phyloP scores from a whole-genome alignment of 2,329 filamentous ascomycete genomes.

The Neofusicoccum sp. region DNA sequence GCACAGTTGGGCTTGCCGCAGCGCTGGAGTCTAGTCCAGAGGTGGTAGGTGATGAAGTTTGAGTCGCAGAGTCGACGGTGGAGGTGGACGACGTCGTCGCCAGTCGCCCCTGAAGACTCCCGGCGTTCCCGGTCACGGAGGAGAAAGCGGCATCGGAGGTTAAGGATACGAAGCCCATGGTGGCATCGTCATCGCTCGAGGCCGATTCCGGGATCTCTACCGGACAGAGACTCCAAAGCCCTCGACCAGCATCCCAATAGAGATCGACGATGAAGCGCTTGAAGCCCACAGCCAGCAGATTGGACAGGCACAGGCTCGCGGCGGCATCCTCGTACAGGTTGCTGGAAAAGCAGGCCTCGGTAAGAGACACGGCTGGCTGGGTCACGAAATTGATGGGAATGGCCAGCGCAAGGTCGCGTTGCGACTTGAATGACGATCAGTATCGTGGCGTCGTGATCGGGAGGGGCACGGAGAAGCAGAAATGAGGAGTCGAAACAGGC shows the following conservation, averaged over 20 bases:
- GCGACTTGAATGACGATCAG: constrained; percentile 48
- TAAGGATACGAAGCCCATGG: constrained; percentile 25
- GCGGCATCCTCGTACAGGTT: constrained; percentile 56
- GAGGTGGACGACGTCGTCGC: neutral
- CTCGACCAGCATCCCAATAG: constrained; percentile 62
- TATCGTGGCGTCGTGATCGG: neutral
- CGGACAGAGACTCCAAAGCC: constrained; percentile 64
- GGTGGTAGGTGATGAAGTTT: neutral
- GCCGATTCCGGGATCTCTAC: constrained; percentile 50
- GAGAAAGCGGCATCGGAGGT: constrained; percentile 8
- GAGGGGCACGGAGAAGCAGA: neutral
- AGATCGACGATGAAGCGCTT: constrained; percentile 61
- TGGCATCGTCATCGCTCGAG: constrained; percentile 24
- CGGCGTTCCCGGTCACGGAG: constrained; percentile 2
- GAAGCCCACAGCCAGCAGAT: constrained; percentile 63
- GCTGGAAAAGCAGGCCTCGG: constrained; percentile 60
- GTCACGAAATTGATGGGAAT: constrained; percentile 67
- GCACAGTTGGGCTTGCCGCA: constrained; percentile 19
- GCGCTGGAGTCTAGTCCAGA: constrained; percentile 22
- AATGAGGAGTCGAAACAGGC: neutral
- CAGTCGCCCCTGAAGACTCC: constrained; percentile 7
- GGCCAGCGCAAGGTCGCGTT: constrained; percentile 61
- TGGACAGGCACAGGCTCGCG: constrained; percentile 61
- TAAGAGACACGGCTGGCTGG: constrained; percentile 58
- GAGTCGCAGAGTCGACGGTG: neutral